A percentile compares a stretch with the other conserved stretches of the same genome.
phyloP scores from a whole-genome alignment of 352 stramenopile species.

The Thalassiosira hispida region DNA sequence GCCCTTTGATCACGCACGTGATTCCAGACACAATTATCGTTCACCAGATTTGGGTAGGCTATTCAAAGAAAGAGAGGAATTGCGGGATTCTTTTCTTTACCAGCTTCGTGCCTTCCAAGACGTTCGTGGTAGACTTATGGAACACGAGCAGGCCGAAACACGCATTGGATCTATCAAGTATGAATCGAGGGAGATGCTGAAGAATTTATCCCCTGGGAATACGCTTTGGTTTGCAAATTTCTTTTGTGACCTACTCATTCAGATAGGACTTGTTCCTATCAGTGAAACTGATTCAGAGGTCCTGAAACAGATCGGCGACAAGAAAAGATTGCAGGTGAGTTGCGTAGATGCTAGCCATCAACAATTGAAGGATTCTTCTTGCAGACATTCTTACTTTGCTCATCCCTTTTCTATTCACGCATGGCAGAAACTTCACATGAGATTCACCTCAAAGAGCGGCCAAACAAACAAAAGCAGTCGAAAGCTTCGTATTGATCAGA shows the following conservation, averaged over 20 bases:
- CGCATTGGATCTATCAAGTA: conserved; percentile 48
- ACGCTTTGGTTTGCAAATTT: conserved; percentile 78
- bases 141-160: conserved; percentile 49
- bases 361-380: not conserved
- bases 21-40: conserved; percentile 81
- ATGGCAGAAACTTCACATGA: conserved; percentile 69
- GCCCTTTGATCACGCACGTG: conserved; percentile 72
- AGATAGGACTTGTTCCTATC: conserved; percentile 72
- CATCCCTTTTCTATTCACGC: not conserved
- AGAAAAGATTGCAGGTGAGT: conserved; percentile 64
- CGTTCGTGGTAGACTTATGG: conserved; percentile 61
- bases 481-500: conserved; percentile 44
- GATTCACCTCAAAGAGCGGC: conserved; percentile 53
- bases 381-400: not conserved
- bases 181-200: conserved; percentile 59
- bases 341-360: conserved; percentile 1
- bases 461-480: conserved; percentile 54
- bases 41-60: conserved; percentile 54
- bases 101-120: conserved; percentile 76
- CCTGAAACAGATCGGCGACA: conserved; percentile 63
- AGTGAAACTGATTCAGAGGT: conserved; percentile 80
- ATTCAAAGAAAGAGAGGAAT: conserved; percentile 80
- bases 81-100: conserved; percentile 74
- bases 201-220: conserved; percentile 57
- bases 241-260: conserved; percentile 77